Base-by-base conservation (phyloP, 164 flowering plant genomes). In the Dillenia suffruticosa region DNA sequence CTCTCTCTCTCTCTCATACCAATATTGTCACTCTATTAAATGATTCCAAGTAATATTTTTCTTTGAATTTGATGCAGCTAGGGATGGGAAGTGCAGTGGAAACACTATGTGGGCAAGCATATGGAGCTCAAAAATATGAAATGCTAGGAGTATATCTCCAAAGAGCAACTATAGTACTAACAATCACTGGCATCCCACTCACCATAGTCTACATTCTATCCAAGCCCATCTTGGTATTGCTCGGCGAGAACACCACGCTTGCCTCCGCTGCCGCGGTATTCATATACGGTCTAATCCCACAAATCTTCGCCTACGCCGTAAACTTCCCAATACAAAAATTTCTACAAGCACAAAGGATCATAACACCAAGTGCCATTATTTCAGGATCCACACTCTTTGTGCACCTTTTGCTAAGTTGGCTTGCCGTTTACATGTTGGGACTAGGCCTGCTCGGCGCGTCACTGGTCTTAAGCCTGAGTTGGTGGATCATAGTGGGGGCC, bases 21-120 rank as follows among this genome's bases (percentile, higher is more conserved):
- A 32, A 32, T 2, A 32, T 32, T 32, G 40, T 32, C 40, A 4
- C 7, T 32, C 40, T 5, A n/a, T n/a, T 9, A 52, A 16, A 10
- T 24, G 24, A 4, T 52, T 26, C 32, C 24, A 22, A 10, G 1
- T 22, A 4, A 9, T 46, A 5, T 3, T 47, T 16, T 19, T 58
- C 13, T 58, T 15, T 45, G 14, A 47, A 32, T 13, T 44, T 45
- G 13, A 2, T 57, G 6, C 55, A 79, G 83, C 61, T 79, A 5
- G 83, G 83, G 6, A 79, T 79, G 83, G 83, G 80, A 17, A 79
- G 80, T 47, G 83, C 80, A 5, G 78, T 76, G 50, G 78, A 79
- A 66, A 79, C 78, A 0, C 70, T 79, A 1, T 76, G 83, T 45
- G 83, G 83, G 1, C 78, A 79, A 64, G 83, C 83, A 0, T 77